These are phyloP conservation scores for Zasmidium cellare DNA, from an alignment of 2,329 filamentous ascomycete genomes.

Conservation along the genomic window DNA sequence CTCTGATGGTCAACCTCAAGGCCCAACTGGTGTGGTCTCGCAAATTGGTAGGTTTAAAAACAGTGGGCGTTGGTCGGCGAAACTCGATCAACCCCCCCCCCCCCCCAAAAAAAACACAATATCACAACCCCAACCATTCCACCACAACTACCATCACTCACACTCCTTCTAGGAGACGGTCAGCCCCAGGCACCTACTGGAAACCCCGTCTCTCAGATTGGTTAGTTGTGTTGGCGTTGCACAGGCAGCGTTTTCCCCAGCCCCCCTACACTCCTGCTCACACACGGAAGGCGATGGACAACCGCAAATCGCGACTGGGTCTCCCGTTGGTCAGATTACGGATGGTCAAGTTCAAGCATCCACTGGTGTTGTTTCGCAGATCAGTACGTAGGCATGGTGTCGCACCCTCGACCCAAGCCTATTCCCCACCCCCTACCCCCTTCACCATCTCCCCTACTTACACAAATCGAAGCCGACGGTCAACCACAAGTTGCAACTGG, in stretches of 20 bases:
- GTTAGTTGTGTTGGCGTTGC: neutral
- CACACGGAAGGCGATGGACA: constrained; percentile 23
- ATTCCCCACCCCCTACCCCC: too few relatives aligned
- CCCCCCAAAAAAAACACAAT: too few relatives aligned
- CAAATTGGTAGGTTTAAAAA: constrained; percentile 6
- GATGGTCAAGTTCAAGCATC: constrained; percentile 6
- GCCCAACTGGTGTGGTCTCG: neutral
- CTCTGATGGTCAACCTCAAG: neutral
- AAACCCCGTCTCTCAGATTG: constrained; percentile 1
- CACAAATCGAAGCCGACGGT: too few relatives aligned
- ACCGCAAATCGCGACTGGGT: constrained; percentile 21
- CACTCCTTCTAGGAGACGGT: neutral
- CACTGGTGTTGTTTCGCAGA: neutral
- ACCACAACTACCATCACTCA: neutral
- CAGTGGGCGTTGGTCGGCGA: neutral
- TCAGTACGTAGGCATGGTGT: too few relatives aligned
- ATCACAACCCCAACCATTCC: too few relatives aligned
- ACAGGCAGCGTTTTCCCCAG: too few relatives aligned
- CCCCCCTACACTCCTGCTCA: too few relatives aligned
- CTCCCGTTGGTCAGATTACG: constrained; percentile 30
- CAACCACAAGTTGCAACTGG: too few relatives aligned
- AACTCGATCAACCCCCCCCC: too few relatives aligned
- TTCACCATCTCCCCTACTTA: too few relatives aligned
- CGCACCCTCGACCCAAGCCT: too few relatives aligned
- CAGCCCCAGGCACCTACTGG: constrained; percentile 4